phyloP scores from a whole-genome alignment of 2,329 filamentous ascomycete genomes.

The Penicillium thymicola region DNA sequence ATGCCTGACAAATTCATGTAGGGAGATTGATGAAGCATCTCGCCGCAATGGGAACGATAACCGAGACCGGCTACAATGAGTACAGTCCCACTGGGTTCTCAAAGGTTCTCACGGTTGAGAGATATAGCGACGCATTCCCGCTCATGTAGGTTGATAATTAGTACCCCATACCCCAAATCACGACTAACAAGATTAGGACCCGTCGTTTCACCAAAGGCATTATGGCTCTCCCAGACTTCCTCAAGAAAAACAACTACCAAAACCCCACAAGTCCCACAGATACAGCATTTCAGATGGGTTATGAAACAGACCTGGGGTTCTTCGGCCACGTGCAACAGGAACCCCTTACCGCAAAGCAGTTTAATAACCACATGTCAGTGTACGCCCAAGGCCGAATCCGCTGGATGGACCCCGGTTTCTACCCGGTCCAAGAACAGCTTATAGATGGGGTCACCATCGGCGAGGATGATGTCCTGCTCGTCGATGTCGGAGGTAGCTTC shows the following conservation, averaged over 20 bases:
- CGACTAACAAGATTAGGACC: background rate
- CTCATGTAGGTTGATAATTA: background rate
- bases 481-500: slow-evolving; percentile 44
- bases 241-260: slow-evolving; percentile 24
- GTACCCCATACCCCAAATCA: background rate
- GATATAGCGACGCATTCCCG: background rate
- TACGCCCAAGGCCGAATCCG: slow-evolving; percentile 19
- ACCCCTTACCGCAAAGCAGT: slow-evolving; percentile 15
- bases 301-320: slow-evolving; percentile 21
- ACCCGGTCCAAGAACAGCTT: slow-evolving; percentile 21
- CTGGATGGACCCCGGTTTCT: slow-evolving; percentile 29
- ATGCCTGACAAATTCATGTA: background rate
- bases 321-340: slow-evolving; percentile 25
- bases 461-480: slow-evolving; percentile 28
- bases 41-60: slow-evolving; percentile 31
- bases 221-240: slow-evolving; percentile 20
- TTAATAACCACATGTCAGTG: slow-evolving; percentile 23
- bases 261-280: slow-evolving; percentile 23
- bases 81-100: slow-evolving; percentile 33
- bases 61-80: slow-evolving; percentile 28
- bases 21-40: slow-evolving; percentile 35
- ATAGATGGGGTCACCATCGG: slow-evolving; percentile 5
- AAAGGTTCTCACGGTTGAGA: background rate
- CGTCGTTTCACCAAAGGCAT: slow-evolving; percentile 18
- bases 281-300: slow-evolving; percentile 24